phyloP scores from a whole-genome alignment of 2,329 filamentous ascomycete genomes.

The Pestalotiopsis sp. region DNA sequence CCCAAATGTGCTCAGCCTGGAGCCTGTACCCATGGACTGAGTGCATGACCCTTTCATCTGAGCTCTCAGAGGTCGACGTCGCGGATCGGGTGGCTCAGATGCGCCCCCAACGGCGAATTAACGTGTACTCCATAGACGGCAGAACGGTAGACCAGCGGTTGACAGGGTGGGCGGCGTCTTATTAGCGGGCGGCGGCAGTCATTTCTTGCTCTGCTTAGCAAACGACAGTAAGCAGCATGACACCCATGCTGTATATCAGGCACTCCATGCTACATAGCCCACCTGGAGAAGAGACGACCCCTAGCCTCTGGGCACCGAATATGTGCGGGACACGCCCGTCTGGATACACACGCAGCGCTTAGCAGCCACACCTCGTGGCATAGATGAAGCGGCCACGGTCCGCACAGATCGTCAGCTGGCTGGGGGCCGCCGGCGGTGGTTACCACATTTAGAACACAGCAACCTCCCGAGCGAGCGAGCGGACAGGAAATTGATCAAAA shows the following conservation, averaged over 20 bases:
- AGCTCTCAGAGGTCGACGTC: neutral
- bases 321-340: neutral
- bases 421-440: neutral
- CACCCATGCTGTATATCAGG: neutral
- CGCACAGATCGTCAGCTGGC: constrained; percentile 1
- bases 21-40: neutral
- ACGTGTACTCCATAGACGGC: too few species aligned
- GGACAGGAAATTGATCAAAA: neutral
- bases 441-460: neutral
- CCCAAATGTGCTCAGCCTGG: neutral
- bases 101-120: neutral
- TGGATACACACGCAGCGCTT: neutral
- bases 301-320: neutral
- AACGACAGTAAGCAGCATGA: neutral
- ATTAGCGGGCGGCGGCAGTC: neutral
- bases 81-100: constrained; percentile 6
- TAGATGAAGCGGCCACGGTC: constrained; percentile 6
- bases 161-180: neutral
- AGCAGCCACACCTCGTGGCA: constrained; percentile 9
- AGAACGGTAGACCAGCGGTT: neutral
- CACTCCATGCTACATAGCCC: neutral
- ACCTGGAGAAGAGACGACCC: neutral
- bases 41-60: constrained; percentile 3
- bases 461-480: neutral
- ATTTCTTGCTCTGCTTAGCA: neutral